Evolutionary conservation across 306 rosid genomes (phyloP), one percentile per base, ranked within the genome.

Genomic region (Prunus mira): DNA sequence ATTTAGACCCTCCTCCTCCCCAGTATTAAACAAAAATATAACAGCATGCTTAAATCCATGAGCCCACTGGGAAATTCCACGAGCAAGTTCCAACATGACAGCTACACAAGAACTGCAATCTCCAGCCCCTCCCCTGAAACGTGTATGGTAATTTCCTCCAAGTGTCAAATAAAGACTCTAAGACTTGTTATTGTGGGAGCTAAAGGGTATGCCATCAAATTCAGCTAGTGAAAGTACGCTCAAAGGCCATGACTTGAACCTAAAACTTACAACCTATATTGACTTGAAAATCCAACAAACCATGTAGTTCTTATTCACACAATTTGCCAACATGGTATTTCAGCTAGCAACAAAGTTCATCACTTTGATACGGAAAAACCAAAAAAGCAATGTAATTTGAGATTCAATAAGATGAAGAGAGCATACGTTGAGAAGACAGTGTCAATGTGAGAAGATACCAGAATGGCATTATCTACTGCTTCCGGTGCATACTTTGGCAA

Each of bases 41-140:
- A 92, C 87, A 86, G 84, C 82, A 79, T 78, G 87, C 87, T 89
- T 95, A 73, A 92, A 82, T 72, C 98, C 98, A 75, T 93, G 97
- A 83, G 97, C 97, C 97, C 97, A 95, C 71, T 92, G 98, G 66
- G 97, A 90, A 85, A 95, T 46, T 72, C 97, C 98, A 56, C 98
- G 93, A 84, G 98, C 93, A 85, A 95, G 97, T 80, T 95, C 98
- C 84, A 95, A 74, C 97, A 95, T 95, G 61, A 92, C 93, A 47
- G 96, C 93, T 57, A 92, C 81, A 84, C 97, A 95, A 9, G 97
- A 92, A 82, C 97, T 95, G 82, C 97, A 95, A 83, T 95, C 98
- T 85, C 98, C 97, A 9, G 98, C 97, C 49, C 98, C 98, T 92
- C 74, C 96, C 65, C 98, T 95, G 93, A 83, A 77, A 82, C 83